Evolutionary conservation across 169 alveolate species (phyloP).

Genomic region (Plasmodium relictum): DNA sequence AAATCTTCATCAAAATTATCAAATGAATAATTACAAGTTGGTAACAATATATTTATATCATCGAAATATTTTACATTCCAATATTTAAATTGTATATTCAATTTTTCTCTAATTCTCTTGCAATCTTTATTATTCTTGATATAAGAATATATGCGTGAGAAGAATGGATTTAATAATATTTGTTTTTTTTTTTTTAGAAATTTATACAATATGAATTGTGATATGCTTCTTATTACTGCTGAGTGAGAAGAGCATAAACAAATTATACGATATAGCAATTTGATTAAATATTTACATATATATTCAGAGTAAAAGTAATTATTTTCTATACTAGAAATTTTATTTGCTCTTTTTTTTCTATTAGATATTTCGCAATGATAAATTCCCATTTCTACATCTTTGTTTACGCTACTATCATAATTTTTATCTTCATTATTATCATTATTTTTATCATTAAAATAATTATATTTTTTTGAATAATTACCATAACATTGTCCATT

Average conservation of each 20-base stretch:
- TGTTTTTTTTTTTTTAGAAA: constrained; percentile 27
- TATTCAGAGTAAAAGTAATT: constrained; percentile 28
- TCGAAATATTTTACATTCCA: constrained; percentile 31
- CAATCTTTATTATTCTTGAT: constrained; percentile 69
- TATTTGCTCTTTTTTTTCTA: background rate
- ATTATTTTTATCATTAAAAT: background rate
- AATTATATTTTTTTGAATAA: background rate
- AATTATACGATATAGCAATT: constrained; percentile 6
- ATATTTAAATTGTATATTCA: constrained; percentile 27
- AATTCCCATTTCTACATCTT: background rate
- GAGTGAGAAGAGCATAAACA: constrained; percentile 57
- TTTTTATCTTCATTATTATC: too few relatives aligned
- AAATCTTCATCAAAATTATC: constrained; percentile 39
- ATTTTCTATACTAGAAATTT: background rate
- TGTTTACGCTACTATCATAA: background rate
- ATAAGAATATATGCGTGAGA: constrained; percentile 20
- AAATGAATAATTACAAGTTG: constrained; percentile 47
- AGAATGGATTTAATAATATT: constrained; percentile 16
- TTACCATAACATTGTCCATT: background rate
- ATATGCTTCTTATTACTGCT: constrained; percentile 50
- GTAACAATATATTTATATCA: constrained; percentile 30
- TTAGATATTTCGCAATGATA: background rate
- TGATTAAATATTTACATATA: constrained; percentile 18
- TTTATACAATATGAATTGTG: constrained; percentile 32
- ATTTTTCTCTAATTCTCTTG: constrained; percentile 43